Base-by-base conservation (phyloP, 2,329 filamentous ascomycete species). In the Hawksworthiomyces lignivorus region DNA sequence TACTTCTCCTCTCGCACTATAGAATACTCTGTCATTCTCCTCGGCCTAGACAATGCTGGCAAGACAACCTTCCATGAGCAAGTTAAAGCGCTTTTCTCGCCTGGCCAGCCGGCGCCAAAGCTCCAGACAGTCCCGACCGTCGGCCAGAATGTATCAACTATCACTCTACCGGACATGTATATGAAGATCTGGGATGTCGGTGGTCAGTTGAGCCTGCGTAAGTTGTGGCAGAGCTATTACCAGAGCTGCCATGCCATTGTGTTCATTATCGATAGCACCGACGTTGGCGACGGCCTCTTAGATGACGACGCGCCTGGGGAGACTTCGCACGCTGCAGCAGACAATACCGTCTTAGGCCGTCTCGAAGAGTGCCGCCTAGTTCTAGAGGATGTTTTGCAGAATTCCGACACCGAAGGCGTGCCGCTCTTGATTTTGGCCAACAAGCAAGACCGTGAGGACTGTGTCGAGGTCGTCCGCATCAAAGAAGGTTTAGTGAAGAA, bases 171-270 rank as follows among this genome's bases (percentile, higher is more conserved):
- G 14, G 87, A 95, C 62, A 90, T 96, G 79, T 96, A 97, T 70
- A 73, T 98, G 58, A 95, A 96, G 70, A 84, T 98, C 55, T 97
- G 92, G 92, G 92, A 98, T 60, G 87, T 98, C 1, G 92, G 92
- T 50, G 92, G 92, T 7, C 92, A 98, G 64, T 80, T 92, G 57
- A 84, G 78, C 21, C 75, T 98, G 58, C 82, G 92, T 48, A 83
- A 84, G 49, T 77, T 97, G 24, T 98, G 92, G 92, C 87, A 95
- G 62, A 87, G 82, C 62, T 98, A 98, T 69, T 98, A 96, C 70
- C 73, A 80, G 38, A 86, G 80, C 61, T 94, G 88, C 56, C 92
- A 98, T 62, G 92, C 92, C 52, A 95, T 98, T 56, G 87, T 98
- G 49, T 98, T 97, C 64, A 88, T 98, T 46, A 87, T 98, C 56